Conservation (phyloP, 768 basidiomycete species). For the Leccinellum albellum region DNA sequence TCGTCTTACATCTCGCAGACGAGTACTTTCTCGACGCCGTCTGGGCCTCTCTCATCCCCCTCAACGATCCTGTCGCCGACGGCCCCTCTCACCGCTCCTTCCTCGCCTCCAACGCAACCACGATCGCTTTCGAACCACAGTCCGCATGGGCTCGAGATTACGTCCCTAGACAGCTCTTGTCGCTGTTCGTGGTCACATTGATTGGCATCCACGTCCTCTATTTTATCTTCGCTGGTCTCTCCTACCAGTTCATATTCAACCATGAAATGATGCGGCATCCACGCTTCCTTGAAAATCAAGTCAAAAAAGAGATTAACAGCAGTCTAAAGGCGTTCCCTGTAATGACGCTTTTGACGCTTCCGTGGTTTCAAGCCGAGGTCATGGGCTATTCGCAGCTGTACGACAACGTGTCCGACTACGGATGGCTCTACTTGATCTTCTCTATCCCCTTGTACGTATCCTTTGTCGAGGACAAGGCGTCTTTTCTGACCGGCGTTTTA, state of each 20-base stretch:
- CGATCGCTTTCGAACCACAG: conserved; percentile 35
- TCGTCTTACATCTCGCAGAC: conserved; percentile 67
- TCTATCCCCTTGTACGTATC: conserved; percentile 62
- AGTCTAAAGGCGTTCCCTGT: conserved; percentile 76
- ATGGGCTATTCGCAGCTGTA: conserved; percentile 81
- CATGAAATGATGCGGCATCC: conserved; percentile 95
- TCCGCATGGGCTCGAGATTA: conserved; percentile 88
- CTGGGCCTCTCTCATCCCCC: conserved; percentile 75
- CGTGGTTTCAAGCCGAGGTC: conserved; percentile 93
- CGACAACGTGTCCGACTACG: conserved; percentile 73
- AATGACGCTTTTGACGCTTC: conserved; percentile 82
- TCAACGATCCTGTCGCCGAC: conserved; percentile 41
- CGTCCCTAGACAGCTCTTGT: conserved; percentile 71
- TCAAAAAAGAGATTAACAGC: conserved; percentile 69
- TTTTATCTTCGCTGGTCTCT: conserved; percentile 81
- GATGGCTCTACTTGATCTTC: conserved; percentile 66
- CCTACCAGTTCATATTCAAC: conserved; percentile 88
- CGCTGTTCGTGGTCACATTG: conserved; percentile 67
- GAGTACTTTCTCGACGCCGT: conserved; percentile 69
- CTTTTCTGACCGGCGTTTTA: neutral
- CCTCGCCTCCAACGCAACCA: conserved; percentile 35
- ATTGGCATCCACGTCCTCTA: conserved; percentile 84
- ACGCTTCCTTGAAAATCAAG: conserved; percentile 86
- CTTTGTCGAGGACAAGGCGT: neutral
- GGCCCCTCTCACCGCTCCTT: conserved; percentile 17